Conservation (phyloP, 2,329 filamentous ascomycete genomes). For the Botrytis pseudocinerea region DNA sequence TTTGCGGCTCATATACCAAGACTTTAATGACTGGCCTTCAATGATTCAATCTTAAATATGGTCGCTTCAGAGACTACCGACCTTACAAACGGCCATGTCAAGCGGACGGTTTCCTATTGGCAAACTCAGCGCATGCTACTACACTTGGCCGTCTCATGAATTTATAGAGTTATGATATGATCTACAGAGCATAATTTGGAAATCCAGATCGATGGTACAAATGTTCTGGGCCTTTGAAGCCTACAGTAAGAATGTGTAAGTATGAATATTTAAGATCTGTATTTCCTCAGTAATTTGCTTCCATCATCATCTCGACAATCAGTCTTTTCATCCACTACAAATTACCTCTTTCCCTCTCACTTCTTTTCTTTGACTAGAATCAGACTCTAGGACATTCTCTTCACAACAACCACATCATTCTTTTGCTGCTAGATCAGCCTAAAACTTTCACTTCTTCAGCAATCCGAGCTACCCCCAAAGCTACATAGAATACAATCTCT, state of each 20-base stretch:
- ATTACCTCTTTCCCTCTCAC: conserved; percentile 29
- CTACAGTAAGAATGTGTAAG: conserved; percentile 19
- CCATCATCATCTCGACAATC: conserved; percentile 35
- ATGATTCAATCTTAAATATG: conserved; percentile 7
- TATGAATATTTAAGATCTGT: conserved; percentile 38
- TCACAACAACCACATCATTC: conserved; percentile 34
- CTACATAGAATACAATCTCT: background rate
- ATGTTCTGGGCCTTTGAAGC: conserved; percentile 23
- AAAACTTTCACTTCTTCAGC: conserved; percentile 26
- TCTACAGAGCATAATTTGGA: conserved; percentile 22
- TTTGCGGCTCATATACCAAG: conserved; percentile 13
- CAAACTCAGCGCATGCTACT: conserved; percentile 37
- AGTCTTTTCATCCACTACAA: conserved; percentile 34
- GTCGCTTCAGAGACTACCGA: conserved; percentile 23
- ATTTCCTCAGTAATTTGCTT: conserved; percentile 34
- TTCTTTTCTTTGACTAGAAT: conserved; percentile 30
- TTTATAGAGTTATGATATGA: conserved; percentile 37
- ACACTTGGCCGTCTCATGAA: conserved; percentile 40
- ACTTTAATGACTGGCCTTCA: conserved; percentile 17
- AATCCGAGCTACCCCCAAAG: background rate
- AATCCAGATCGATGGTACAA: conserved; percentile 22
- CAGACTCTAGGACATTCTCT: conserved; percentile 34
- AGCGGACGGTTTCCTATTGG: conserved; percentile 35
- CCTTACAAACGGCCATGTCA: conserved; percentile 25
- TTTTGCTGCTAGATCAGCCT: conserved; percentile 37